phyloP scores from a whole-genome alignment of 805 yeast genomes.

The Saccharomyces jurei region DNA sequence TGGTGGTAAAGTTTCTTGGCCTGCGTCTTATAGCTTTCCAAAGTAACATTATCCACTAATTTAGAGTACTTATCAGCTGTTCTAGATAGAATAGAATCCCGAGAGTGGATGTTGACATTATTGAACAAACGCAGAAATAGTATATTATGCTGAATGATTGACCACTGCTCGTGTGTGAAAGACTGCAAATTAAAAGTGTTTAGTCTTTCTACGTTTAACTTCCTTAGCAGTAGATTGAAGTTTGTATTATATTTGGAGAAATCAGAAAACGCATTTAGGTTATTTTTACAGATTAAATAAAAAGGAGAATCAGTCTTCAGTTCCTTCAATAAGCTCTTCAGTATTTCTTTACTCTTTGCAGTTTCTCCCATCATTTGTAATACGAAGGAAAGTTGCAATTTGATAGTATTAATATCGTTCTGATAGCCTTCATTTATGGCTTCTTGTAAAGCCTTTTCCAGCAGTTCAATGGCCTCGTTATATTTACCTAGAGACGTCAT shows the following conservation, averaged over 20 bases:
- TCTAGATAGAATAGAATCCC: slow-evolving; percentile 15
- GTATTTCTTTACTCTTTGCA: slow-evolving; percentile 32
- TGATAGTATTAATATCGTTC: slow-evolving; percentile 53
- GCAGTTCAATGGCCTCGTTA: slow-evolving; percentile 33
- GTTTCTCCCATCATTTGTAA: slow-evolving; percentile 35
- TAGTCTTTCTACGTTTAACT: slow-evolving; percentile 23
- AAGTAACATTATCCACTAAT: slow-evolving; percentile 15
- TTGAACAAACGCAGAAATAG: slow-evolving; percentile 23
- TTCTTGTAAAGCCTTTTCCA: slow-evolving; percentile 38
- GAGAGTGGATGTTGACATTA: slow-evolving; percentile 14
- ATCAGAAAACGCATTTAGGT: slow-evolving; percentile 23
- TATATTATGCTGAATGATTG: slow-evolving; percentile 13
- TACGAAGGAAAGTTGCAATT: slow-evolving; percentile 52
- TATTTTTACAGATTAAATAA: slow-evolving; percentile 27
- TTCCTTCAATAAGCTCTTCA: slow-evolving; percentile 28
- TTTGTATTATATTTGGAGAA: slow-evolving; percentile 27
- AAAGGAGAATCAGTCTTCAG: slow-evolving; percentile 22
- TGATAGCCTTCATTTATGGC: slow-evolving; percentile 35
- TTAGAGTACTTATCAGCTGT: slow-evolving; percentile 18
- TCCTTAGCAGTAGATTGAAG: slow-evolving; percentile 29
- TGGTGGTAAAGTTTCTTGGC: slow-evolving; percentile 23
- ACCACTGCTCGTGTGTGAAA: slow-evolving; percentile 24
- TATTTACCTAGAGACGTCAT: slow-evolving; percentile 38
- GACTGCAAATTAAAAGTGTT: slow-evolving; percentile 15
- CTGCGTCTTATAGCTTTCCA: slow-evolving; percentile 26